Percentiles rank a stretch among this genome's conserved stretches.
phyloP scores from a whole-genome alignment of 176 grass and related monocot genomes.

The Puya raimondii region DNA sequence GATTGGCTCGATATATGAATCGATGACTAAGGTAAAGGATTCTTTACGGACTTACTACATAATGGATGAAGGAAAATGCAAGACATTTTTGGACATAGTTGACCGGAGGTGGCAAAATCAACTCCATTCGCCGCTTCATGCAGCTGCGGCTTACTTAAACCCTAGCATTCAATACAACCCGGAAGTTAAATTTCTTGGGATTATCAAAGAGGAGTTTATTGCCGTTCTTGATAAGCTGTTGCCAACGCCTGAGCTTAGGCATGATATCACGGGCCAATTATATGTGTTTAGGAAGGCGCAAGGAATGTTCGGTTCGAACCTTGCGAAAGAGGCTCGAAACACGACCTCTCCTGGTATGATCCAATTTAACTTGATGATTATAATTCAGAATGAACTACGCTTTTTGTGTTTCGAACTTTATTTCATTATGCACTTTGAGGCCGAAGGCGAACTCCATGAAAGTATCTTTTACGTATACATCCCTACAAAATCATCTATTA shows the following conservation, averaged over 20 bases:
- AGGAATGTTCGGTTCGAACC: constrained; percentile 82
- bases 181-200: constrained; percentile 62
- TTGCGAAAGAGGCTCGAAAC: constrained; percentile 83
- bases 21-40: constrained; percentile 87
- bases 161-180: constrained; percentile 87
- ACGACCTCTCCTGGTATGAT: constrained; percentile 60
- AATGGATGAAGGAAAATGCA: constrained; percentile 97
- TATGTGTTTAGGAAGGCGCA: constrained; percentile 77
- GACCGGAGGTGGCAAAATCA: constrained; percentile 73
- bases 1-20: constrained; percentile 90
- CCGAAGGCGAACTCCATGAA: too few relatives aligned
- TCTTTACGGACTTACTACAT: constrained; percentile 96
- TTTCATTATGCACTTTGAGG: too few relatives aligned
- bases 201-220: constrained; percentile 72
- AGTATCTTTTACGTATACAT: too few relatives aligned
- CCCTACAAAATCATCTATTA: too few relatives aligned
- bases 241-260: constrained; percentile 60
- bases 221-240: constrained; percentile 73
- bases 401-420: too few relatives aligned
- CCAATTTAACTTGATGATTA: constrained; percentile 1
- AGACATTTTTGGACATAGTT: constrained; percentile 83
- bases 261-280: constrained; percentile 68
- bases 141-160: constrained; percentile 72
- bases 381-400: neutral
- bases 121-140: constrained; percentile 87